Base-by-base conservation (phyloP, 768 basidiomycete species). In the Suillus discolor region DNA sequence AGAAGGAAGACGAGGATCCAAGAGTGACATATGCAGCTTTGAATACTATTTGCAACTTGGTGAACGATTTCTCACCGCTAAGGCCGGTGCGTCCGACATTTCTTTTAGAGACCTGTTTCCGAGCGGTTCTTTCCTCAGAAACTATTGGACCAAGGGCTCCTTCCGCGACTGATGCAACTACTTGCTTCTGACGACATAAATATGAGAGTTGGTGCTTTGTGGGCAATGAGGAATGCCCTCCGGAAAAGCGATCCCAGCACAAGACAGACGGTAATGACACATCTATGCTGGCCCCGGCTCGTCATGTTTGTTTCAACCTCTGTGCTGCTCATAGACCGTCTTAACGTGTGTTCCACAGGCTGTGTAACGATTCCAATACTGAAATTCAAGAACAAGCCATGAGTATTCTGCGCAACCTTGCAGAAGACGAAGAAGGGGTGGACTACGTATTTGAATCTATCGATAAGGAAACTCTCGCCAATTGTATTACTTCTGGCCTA, bases 201-300 rank as follows among this genome's bases (percentile, higher is more conserved):
- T 0, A 79, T 95, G 8, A 80, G 86, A 8, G 73, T 90, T 36
- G 94, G 88, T 67, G 87, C 90, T 0, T 72, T 96, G n/a, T 96
- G 95, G 94, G 91, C 90, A 0, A 76, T 96, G 42, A 94, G 93
- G 75, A 97, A 96, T 71, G 73, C 93, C n/a, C 73, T 94, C 2
- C 85, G 85, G 73, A 89, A 89, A 71, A 86, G 88, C 41, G 78
- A 77, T 3, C 77, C 80, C n/a, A 81, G 83, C 51, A 85, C 85
- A 61, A 95, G 93, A 76, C 78, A 78, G 49, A 78, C 82, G 65
- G 84, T 95, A 16, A 91, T 94, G 85, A 76, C 78, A n/a, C 78
- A 81, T 53, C 71, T 97, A 3, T 88, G 87, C 2, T 96, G 93
- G 92, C 71, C 72, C 0, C 77, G 81, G 16, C 76, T 97, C 1